These are phyloP conservation scores for Pseudopithomyces chartarum DNA, from an alignment of 2,329 filamentous ascomycete species.

Conservation along the genomic window DNA sequence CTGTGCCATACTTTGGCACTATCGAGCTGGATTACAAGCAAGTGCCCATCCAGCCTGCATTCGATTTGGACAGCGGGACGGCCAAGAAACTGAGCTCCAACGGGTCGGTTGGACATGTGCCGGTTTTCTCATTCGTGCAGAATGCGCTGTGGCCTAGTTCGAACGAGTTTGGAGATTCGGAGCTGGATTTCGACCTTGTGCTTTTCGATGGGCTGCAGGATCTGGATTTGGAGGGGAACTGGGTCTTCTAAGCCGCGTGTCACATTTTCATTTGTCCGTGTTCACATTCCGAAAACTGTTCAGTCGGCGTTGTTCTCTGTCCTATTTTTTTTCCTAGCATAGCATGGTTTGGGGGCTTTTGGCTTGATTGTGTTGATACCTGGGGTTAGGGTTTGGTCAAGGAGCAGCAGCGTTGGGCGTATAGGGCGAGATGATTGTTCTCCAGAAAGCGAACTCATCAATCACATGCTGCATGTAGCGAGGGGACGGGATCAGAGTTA, in stretches of 20 bases:
- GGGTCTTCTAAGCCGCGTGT: slow-evolving; percentile 31
- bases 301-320: not conserved
- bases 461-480: too few relatives aligned
- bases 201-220: slow-evolving; percentile 44
- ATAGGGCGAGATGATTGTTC: not conserved
- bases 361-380: slow-evolving; percentile 3
- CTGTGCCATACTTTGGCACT: slow-evolving; percentile 42
- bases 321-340: slow-evolving; percentile 4
- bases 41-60: slow-evolving; percentile 32
- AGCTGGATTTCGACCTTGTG: slow-evolving; percentile 40
- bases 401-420: not conserved
- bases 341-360: not conserved
- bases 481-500: too few relatives aligned
- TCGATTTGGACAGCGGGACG: slow-evolving; percentile 36
- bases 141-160: slow-evolving; percentile 38
- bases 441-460: too few relatives aligned
- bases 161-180: slow-evolving; percentile 16
- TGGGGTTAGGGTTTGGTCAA: not conserved
- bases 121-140: slow-evolving; percentile 41
- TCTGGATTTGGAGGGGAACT: slow-evolving; percentile 39
- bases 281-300: not conserved
- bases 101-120: slow-evolving; percentile 28
- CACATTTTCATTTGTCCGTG: not conserved
- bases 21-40: slow-evolving; percentile 37
- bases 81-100: slow-evolving; percentile 32